These are phyloP conservation scores for Suhomyces bribrorum DNA, from an alignment of 1,139 yeast species.

Conservation along the genomic window DNA sequence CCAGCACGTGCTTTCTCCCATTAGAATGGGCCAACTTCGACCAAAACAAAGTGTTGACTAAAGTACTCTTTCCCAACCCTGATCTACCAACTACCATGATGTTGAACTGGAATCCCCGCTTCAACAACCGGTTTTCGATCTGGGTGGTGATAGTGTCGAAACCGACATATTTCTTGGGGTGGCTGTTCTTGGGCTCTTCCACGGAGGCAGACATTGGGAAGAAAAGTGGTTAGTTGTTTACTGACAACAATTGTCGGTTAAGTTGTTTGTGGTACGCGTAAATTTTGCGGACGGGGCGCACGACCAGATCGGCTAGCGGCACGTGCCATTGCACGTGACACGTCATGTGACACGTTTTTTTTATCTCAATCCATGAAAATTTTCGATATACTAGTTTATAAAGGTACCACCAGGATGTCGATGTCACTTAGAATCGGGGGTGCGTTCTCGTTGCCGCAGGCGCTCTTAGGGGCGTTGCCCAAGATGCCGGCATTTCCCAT, in stretches of 20 bases:
- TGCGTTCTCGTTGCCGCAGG: conserved; percentile 14
- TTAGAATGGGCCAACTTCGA: conserved; percentile 72
- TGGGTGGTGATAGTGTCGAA: conserved; percentile 95
- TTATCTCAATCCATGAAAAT: conserved; percentile 2
- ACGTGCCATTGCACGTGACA: conserved; percentile 3
- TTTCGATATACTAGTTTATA: conserved; percentile 2
- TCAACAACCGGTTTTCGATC: conserved; percentile 87
- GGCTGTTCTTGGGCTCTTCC: conserved; percentile 21
- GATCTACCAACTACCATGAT: conserved; percentile 93
- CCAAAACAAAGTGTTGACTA: conserved; percentile 86
- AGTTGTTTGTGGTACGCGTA: conserved; percentile 12
- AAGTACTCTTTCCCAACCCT: conserved; percentile 91
- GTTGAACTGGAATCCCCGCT: conserved; percentile 92
- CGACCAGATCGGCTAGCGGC: conserved; percentile 1
- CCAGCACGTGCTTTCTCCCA: conserved; percentile 67
- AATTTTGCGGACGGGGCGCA: conserved; percentile 4
- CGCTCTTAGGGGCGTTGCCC: conserved; percentile 24
- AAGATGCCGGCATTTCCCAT: conserved; percentile 25
- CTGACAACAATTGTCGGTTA: conserved; percentile 11
- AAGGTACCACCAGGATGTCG: conserved; percentile 20
- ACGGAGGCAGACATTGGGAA: conserved; percentile 16
- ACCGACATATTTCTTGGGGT: conserved; percentile 72
- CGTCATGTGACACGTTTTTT: neutral
- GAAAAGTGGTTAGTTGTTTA: conserved; percentile 6
- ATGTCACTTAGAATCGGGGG: conserved; percentile 24